Conservation (phyloP, 2,329 filamentous ascomycete species). For the Cyphellophora europaea region DNA sequence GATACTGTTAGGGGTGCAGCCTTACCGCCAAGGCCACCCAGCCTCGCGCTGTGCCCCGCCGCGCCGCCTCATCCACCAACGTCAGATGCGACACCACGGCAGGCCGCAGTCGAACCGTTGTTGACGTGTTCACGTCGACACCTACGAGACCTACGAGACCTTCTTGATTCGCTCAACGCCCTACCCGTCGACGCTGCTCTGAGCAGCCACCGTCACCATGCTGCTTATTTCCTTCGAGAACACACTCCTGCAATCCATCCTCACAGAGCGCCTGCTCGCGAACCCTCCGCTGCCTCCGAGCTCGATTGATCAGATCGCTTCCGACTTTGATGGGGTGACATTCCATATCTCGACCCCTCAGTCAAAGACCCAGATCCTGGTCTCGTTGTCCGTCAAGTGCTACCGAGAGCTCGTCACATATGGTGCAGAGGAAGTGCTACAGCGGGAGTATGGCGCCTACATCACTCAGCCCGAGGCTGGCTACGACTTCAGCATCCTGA, state of each 20-base stretch:
- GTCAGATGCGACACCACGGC: no score
- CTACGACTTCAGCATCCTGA: slow-evolving; percentile 88
- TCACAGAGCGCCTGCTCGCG: slow-evolving; percentile 91
- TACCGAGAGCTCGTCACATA: slow-evolving; percentile 87
- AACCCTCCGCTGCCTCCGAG: slow-evolving; percentile 45
- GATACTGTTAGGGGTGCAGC: no score
- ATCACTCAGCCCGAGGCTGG: slow-evolving; percentile 79
- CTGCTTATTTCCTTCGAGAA: slow-evolving; percentile 99
- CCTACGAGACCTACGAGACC: no score
- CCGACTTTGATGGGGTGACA: slow-evolving; percentile 96
- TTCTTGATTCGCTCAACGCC: no score
- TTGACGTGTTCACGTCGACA: no score
- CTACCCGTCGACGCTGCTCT: no score
- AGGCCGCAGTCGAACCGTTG: no score
- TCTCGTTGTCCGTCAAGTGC: slow-evolving; percentile 93
- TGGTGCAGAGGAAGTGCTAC: slow-evolving; percentile 81
- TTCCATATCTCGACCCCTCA: slow-evolving; percentile 98
- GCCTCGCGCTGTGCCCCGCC: no score
- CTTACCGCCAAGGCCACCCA: no score
- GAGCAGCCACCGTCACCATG: slow-evolving; percentile 38
- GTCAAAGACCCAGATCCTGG: slow-evolving; percentile 82
- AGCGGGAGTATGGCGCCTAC: slow-evolving; percentile 89
- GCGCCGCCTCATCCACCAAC: no score
- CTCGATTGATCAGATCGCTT: slow-evolving; percentile 95
- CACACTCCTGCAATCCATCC: slow-evolving; percentile 88